These are phyloP conservation scores for Jacaranda copaia DNA, from an alignment of 257 asterid genomes.

Conservation along the genomic window DNA sequence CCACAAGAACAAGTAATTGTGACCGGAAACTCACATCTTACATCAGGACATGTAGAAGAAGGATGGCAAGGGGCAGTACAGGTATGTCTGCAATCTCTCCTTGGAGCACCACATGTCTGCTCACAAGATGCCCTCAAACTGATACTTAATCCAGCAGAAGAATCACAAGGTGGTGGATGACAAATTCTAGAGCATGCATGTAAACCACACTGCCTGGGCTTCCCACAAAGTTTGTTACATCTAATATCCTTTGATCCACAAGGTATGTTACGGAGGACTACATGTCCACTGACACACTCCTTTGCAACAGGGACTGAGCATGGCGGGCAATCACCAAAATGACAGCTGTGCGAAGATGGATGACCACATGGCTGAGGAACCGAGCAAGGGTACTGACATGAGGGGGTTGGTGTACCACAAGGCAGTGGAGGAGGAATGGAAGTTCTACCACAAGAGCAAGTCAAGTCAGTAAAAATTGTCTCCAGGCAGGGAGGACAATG, in stretches of 20 bases:
- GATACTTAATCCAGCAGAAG: constrained; percentile 49
- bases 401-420: constrained; percentile 91
- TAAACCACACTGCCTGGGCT: constrained; percentile 94
- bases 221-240: constrained; percentile 92
- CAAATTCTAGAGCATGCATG: constrained; percentile 95
- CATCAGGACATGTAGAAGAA: constrained; percentile 76
- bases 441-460: constrained; percentile 95
- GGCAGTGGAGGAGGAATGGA: constrained; percentile 97
- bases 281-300: constrained; percentile 95
- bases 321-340: constrained; percentile 95
- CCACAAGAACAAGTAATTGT: constrained; percentile 90
- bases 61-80: constrained; percentile 93
- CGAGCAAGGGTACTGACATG: constrained; percentile 91
- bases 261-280: constrained; percentile 81
- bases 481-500: constrained; percentile 98
- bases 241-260: constrained; percentile 96
- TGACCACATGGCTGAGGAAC: constrained; percentile 96
- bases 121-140: constrained; percentile 73
- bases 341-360: constrained; percentile 95
- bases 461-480: constrained; percentile 84
- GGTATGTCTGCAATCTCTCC: constrained; percentile 94
- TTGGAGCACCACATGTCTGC: constrained; percentile 96
- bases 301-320: constrained; percentile 88
- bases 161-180: constrained; percentile 85
- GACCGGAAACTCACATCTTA: constrained; percentile 86